Evolutionary conservation across 2,329 filamentous ascomycete species (phyloP).

Genomic region (Ophiostoma sp.): DNA sequence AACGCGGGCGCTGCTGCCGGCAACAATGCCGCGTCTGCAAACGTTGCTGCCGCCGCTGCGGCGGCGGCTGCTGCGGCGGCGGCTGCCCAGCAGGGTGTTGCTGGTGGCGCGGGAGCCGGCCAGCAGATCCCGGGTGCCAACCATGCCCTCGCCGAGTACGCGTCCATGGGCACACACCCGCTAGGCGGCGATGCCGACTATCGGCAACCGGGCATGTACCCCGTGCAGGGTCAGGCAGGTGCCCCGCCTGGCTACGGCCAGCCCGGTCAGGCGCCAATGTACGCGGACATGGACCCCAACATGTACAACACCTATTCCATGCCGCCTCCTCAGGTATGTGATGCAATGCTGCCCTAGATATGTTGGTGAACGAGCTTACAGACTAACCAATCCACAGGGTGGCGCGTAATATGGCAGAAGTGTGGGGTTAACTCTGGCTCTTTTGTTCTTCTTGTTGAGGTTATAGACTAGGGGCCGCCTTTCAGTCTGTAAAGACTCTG

Average conservation of each 20-base stretch:
- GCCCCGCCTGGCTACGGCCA: slow-evolving; percentile 73
- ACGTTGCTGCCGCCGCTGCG: slow-evolving; percentile 28
- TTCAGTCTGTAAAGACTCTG: background rate
- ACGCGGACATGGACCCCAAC: slow-evolving; percentile 68
- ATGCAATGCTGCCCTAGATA: too few relatives aligned
- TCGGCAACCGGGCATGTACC: slow-evolving; percentile 77
- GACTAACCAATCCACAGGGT: background rate
- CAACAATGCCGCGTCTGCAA: slow-evolving; percentile 59
- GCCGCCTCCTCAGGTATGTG: slow-evolving; percentile 75
- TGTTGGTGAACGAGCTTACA: background rate
- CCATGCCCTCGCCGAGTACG: slow-evolving; percentile 61
- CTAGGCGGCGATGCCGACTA: slow-evolving; percentile 75
- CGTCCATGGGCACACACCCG: slow-evolving; percentile 57
- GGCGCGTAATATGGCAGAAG: background rate
- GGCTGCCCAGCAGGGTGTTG: slow-evolving; percentile 44
- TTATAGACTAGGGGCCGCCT: background rate
- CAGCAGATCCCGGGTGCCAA: slow-evolving; percentile 55
- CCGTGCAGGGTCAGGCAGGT: slow-evolving; percentile 73
- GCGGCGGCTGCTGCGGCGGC: slow-evolving; percentile 28
- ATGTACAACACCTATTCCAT: slow-evolving; percentile 85
- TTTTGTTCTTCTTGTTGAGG: background rate
- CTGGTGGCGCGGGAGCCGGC: slow-evolving; percentile 50
- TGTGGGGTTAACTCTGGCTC: background rate
- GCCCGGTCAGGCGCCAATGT: slow-evolving; percentile 76
- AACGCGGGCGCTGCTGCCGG: slow-evolving; percentile 30